Percentiles rank a stretch among this genome's conserved stretches.
Conservation (phyloP, 2,329 filamentous ascomycete genomes). For the Chaetomium strumarium region DNA sequence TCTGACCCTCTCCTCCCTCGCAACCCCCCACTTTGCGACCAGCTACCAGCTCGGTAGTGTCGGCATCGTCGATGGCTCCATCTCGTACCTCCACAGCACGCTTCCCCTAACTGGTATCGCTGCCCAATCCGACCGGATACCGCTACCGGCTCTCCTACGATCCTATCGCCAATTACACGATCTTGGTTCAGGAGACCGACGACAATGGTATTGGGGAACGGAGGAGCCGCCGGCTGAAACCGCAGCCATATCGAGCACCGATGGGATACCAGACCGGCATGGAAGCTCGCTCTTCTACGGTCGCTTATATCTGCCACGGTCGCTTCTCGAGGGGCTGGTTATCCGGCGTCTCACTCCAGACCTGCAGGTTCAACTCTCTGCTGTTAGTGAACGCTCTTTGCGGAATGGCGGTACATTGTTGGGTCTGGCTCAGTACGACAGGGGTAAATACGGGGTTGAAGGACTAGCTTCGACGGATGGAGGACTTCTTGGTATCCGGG, state of each 20-base stretch:
- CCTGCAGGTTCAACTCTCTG: slow-evolving; percentile 73
- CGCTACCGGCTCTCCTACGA: slow-evolving; percentile 69
- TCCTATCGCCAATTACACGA: slow-evolving; percentile 77
- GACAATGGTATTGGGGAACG: slow-evolving; percentile 20
- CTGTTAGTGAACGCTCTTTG: slow-evolving; percentile 65
- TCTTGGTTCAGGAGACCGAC: slow-evolving; percentile 33
- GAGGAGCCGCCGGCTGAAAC: slow-evolving; percentile 15
- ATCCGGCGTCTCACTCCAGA: slow-evolving; percentile 71
- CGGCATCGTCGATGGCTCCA: slow-evolving; percentile 90
- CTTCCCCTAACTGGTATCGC: slow-evolving; percentile 63
- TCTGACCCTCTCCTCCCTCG: slow-evolving; percentile 83
- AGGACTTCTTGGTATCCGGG: slow-evolving; percentile 77
- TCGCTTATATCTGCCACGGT: slow-evolving; percentile 74
- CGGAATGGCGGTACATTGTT: slow-evolving; percentile 72
- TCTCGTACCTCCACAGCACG: slow-evolving; percentile 93
- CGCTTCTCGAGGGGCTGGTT: slow-evolving; percentile 79
- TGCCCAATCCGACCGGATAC: slow-evolving; percentile 65
- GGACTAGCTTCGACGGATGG: slow-evolving; percentile 91
- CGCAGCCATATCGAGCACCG: slow-evolving; percentile 18
- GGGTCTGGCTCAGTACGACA: slow-evolving; percentile 72
- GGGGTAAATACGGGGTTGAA: slow-evolving; percentile 81
- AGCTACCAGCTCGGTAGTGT: slow-evolving; percentile 87
- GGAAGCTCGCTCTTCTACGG: slow-evolving; percentile 65
- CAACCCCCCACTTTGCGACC: slow-evolving; percentile 87
- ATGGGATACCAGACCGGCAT: slow-evolving; percentile 15